Base-by-base conservation (phyloP, 2,329 filamentous ascomycete genomes). In the Alternaria triticimaculans region DNA sequence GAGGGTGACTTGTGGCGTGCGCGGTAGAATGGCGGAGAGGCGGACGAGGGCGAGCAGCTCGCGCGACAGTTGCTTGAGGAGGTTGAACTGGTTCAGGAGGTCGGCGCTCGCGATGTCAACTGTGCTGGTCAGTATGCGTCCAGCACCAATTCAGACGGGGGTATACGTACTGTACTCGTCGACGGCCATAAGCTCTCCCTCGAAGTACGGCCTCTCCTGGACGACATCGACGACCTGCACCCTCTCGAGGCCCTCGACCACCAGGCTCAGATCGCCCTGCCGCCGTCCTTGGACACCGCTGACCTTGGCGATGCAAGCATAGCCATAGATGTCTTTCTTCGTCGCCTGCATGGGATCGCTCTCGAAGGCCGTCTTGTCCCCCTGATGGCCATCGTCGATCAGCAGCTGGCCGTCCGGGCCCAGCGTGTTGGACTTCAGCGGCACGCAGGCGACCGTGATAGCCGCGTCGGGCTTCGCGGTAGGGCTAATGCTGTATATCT, bases 361-460 rank as follows among this genome's bases (percentile, higher is more conserved):
- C 89, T 92, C 74, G 84, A 87, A 64, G 23, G 61, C 65, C 5
- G 57, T 67, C 63, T 68, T 70, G 14, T 64, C 68, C 86, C 84
- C 45, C 70, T 74, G 55, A 78, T 79, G 66, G 85, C 86, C 87
- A 75, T 89, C 86, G 58, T 91, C 88, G 59, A 96, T 87, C 68
- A 97, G 85, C 61, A 89, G 87, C 80, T 94, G 90, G 48, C 94
- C 94, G 74, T 93, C 89, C 26, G 73, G 71, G 62, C 89, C 90
- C 25, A 97, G 85, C 23, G 90, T 86, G 5, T 90, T 90, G 54
- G 93, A 96, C 67, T 86, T 90, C 64, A 97, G 85, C 20, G 96
- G 96, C 58, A 98, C 89, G 79, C 95, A 98, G 57, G 92, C 93
- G 69, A 98, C 90, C 9, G 92, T 90, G 71, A 97, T 89, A 70